Conservation (phyloP, 495 filamentous ascomycete species). For the Tuber indicum region DNA sequence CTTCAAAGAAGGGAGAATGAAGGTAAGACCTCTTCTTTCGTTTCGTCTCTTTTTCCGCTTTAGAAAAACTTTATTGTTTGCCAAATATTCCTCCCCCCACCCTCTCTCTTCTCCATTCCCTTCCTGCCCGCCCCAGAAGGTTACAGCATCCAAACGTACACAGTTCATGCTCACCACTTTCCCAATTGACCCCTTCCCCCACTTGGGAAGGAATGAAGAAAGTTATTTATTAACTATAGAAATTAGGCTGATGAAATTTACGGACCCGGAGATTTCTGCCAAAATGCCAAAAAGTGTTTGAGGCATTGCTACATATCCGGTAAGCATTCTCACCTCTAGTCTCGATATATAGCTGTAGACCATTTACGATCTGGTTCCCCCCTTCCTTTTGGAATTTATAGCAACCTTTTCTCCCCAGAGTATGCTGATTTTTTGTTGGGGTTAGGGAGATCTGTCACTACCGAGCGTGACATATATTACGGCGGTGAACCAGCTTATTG, state of each 20-base stretch:
- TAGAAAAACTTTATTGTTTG: background rate
- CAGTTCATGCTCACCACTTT: background rate
- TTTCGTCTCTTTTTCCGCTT: background rate
- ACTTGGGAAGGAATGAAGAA: background rate
- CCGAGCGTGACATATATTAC: constrained; percentile 28
- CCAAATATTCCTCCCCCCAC: background rate
- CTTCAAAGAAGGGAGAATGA: constrained; percentile 31
- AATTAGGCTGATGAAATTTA: constrained; percentile 27
- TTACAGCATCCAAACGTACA: background rate
- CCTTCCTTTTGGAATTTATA: constrained; percentile 21
- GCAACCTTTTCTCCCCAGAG: constrained; percentile 26
- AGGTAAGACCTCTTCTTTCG: constrained; percentile 17
- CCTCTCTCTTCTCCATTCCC: too few species aligned
- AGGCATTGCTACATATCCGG: constrained; percentile 37
- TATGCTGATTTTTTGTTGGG: background rate
- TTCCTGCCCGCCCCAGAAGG: background rate
- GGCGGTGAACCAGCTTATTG: constrained; percentile 34
- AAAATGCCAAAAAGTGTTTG: constrained; percentile 25
- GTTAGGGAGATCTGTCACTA: constrained; percentile 1
- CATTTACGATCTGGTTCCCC: constrained; percentile 7
- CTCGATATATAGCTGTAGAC: constrained; percentile 3
- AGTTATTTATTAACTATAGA: constrained; percentile 10
- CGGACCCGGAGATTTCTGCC: constrained; percentile 28
- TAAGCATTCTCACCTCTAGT: constrained; percentile 2
- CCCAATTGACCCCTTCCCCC: background rate